A percentile compares a stretch with the other conserved stretches of the same genome.
These are phyloP conservation scores for Petunia secreta DNA, from an alignment of 257 asterid genomes.

Conservation along the genomic window DNA sequence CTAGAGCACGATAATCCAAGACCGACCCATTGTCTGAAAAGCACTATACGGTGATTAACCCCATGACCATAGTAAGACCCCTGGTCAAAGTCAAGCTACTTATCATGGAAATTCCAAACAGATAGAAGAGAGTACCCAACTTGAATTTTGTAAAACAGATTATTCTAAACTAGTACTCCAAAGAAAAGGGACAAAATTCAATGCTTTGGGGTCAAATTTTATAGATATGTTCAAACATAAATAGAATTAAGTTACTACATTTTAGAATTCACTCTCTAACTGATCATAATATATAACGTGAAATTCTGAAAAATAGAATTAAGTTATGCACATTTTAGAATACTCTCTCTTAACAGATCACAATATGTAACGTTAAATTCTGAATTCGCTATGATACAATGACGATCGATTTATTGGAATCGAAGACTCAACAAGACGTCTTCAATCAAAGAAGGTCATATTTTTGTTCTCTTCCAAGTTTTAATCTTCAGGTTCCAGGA, in stretches of 20 bases:
- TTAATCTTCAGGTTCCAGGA: too few species aligned
- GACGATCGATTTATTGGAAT: background rate
- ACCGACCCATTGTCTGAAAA: background rate
- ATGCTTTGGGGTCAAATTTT: background rate
- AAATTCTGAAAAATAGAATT: background rate
- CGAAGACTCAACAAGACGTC: background rate
- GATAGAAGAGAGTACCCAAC: background rate
- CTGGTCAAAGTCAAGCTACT: constrained; percentile 13
- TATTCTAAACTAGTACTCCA: too few species aligned
- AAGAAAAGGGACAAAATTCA: background rate
- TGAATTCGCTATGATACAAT: too few species aligned
- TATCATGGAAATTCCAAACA: background rate
- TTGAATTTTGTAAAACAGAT: background rate
- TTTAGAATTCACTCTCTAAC: background rate
- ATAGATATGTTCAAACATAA: background rate
- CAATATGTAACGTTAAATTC: background rate
- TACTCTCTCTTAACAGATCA: background rate
- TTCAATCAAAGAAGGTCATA: too few species aligned
- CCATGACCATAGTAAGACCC: background rate
- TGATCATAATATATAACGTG: background rate
- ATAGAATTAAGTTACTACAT: too few species aligned
- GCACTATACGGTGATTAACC: background rate
- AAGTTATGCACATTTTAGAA: too few species aligned
- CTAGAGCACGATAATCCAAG: background rate
- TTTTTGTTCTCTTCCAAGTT: too few species aligned